Base-by-base conservation (phyloP, 1,284 basidiomycete genomes). In the Cutaneotrichosporon cavernicola region DNA sequence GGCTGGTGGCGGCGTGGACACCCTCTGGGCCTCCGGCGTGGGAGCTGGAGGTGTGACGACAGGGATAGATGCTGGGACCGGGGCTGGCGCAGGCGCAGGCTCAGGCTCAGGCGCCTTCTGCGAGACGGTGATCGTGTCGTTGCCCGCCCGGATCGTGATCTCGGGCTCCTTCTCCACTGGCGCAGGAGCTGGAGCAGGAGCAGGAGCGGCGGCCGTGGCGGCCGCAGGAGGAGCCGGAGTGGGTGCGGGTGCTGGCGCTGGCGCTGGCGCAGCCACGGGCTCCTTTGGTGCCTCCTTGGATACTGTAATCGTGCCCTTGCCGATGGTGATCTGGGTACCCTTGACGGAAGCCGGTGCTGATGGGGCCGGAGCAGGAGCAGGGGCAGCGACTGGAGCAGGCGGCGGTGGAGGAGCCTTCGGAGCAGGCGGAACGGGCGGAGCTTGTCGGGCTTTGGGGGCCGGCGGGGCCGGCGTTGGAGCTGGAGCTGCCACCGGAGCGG, bases 251-350 rank as follows among this genome's bases (percentile, higher is more conserved):
- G 26, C 26, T 26, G 26, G 26, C 26, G 21, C 43, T 21, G 43
- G 26, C 46, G 26, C 47, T 22, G 30, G 43, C 5, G 26, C 57
- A 30, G 47, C 36, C 18, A 18, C 9, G 30, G 26, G 47, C 47
- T 34, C 58, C 58, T 50, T 59, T 14, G 26, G 30, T 10, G 18
- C 46, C 32, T 11, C 55, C 55, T 56, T 38, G 36, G 30, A 26
- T 4, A 32, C 58, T 7, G 46, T 26, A 31, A 26, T 16, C 30
- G 30, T 59, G 58, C 36, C 46, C 9, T 40, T 49, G 21, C 31
- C 34, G n/a, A 32, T 32, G 8, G 4, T 32, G 9, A 58, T 58
- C 30, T 21, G n/a, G 38, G 40, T 57, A 26, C 30, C 47, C 30
- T 14, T 22, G 22, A 9, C 38, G 30, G 57, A 22, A 9, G 46